phyloP scores from a whole-genome alignment of 768 basidiomycete species.

The Boletus rubescentipes region DNA sequence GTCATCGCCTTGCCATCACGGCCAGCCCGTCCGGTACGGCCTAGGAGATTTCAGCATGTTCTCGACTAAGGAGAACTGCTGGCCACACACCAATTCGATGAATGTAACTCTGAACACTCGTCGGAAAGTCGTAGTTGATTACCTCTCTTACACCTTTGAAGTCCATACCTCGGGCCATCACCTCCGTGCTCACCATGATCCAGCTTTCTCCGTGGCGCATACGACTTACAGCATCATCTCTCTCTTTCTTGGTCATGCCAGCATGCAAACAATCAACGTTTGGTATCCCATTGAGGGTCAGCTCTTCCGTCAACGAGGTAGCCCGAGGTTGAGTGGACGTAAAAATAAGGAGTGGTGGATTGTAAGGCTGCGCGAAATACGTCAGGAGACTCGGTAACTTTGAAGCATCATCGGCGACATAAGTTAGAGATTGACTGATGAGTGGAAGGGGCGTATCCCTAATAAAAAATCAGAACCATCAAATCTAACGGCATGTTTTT shows the following conservation, averaged over 20 bases:
- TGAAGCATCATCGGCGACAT: constrained; percentile 91
- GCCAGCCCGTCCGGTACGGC: constrained; percentile 94
- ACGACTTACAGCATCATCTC: constrained; percentile 78
- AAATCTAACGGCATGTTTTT: not conserved
- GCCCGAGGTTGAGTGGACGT: constrained; percentile 87
- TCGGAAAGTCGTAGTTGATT: constrained; percentile 97
- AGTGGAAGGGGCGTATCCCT: constrained; percentile 94
- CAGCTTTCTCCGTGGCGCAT: constrained; percentile 92
- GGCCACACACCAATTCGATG: constrained; percentile 79
- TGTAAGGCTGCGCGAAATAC: constrained; percentile 78
- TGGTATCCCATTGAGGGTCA: constrained; percentile 71
- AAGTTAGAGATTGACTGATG: constrained; percentile 86
- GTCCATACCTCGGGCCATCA: constrained; percentile 98
- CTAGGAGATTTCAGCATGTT: constrained; percentile 36
- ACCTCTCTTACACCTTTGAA: constrained; percentile 94
- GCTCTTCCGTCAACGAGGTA: constrained; percentile 75
- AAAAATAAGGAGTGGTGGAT: constrained; percentile 90
- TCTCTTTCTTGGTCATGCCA: constrained; percentile 81
- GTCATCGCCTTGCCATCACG: constrained; percentile 91
- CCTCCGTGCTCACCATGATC: constrained; percentile 95
- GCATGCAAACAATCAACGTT: constrained; percentile 92
- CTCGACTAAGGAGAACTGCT: not conserved
- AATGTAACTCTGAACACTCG: constrained; percentile 91
- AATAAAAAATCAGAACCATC: constrained; percentile 13
- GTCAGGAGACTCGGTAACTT: constrained; percentile 87